These are phyloP conservation scores for Boletus smithii DNA, from an alignment of 1,284 basidiomycete species.

Conservation along the genomic window DNA sequence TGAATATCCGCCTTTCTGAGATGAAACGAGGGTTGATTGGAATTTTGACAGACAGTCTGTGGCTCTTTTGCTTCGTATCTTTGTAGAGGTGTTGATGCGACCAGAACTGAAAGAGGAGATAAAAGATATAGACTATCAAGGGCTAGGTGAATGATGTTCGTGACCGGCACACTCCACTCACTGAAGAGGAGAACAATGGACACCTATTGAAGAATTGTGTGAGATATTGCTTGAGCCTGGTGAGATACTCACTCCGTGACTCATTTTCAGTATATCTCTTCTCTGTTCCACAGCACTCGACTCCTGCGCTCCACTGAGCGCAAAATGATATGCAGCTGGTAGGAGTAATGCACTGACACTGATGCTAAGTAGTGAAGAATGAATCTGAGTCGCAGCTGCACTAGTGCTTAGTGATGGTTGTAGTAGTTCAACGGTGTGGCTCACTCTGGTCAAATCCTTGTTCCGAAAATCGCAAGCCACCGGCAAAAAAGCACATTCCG, in stretches of 20 bases:
- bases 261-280: constrained; percentile 74
- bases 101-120: constrained; percentile 85
- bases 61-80: constrained; percentile 49
- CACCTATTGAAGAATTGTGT: constrained; percentile 40
- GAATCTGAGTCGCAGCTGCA: constrained; percentile 72
- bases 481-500: constrained; percentile 81
- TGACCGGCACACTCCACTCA: constrained; percentile 32
- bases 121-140: constrained; percentile 61
- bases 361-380: constrained; percentile 79
- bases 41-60: constrained; percentile 37
- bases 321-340: constrained; percentile 74
- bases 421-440: constrained; percentile 21
- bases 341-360: constrained; percentile 78
- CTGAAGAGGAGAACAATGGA: constrained; percentile 69
- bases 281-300: constrained; percentile 40
- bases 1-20: constrained; percentile 27
- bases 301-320: constrained; percentile 42
- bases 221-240: background rate
- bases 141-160: constrained; percentile 5
- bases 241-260: constrained; percentile 66
- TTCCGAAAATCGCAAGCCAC: constrained; percentile 73
- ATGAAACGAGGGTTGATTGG: constrained; percentile 34
- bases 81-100: constrained; percentile 81
- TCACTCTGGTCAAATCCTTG: constrained; percentile 73
- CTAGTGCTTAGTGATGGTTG: constrained; percentile 1